Evolutionary conservation across 768 basidiomycete species (phyloP).

Genomic region (Psilocybe cyanescens): DNA sequence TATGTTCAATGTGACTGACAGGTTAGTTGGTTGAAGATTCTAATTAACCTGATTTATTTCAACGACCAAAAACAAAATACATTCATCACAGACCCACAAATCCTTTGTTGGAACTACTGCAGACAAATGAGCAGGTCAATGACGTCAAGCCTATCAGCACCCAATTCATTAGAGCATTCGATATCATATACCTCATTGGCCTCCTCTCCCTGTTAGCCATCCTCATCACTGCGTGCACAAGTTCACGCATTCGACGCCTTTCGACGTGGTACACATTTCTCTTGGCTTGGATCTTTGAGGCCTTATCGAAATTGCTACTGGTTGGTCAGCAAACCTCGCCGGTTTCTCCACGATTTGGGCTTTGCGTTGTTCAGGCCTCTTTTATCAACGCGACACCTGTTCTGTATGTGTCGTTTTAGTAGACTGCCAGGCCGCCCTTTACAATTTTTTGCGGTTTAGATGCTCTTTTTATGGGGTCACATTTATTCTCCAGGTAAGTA

Average conservation of each 20-base stretch:
- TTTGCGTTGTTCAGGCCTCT: background rate
- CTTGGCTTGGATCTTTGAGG: background rate
- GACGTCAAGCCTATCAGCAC: background rate
- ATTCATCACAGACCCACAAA: background rate
- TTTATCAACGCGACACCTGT: constrained; percentile 1
- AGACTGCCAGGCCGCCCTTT: background rate
- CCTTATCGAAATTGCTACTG: background rate
- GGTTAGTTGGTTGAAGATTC: too few species aligned
- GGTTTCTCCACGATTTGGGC: background rate
- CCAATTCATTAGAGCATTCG: background rate
- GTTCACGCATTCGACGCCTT: background rate
- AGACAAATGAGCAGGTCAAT: background rate
- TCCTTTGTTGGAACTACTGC: background rate
- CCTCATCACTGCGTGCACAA: background rate
- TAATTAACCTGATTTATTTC: too few species aligned
- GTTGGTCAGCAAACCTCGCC: background rate
- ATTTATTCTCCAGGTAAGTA: background rate
- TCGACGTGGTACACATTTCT: constrained; percentile 5
- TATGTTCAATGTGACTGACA: too few species aligned
- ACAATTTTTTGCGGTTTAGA: background rate
- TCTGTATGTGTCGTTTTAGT: background rate
- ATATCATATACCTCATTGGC: background rate
- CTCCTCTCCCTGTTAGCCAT: background rate
- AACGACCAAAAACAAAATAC: too few species aligned
- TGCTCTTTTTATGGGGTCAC: background rate